Conservation (phyloP, 1,284 basidiomycete genomes). For the Lignosus rhinocerotis region DNA sequence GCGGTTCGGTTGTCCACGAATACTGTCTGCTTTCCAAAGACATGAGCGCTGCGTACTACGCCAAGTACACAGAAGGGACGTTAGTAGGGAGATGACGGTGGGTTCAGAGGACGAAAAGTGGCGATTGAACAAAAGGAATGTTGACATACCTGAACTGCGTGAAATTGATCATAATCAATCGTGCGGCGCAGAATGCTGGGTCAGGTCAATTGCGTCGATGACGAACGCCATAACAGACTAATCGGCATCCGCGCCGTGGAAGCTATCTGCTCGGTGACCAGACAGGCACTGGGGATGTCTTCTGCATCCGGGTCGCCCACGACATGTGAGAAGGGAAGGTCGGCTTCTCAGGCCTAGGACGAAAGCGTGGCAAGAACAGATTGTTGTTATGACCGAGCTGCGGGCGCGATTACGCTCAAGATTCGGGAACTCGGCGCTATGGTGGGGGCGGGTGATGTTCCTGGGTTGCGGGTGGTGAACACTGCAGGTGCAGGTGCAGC, state of each 20-base stretch:
- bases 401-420: slow-evolving; percentile 1
- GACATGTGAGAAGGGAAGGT: slow-evolving; percentile 13
- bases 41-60: no score
- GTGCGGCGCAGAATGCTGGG: background rate
- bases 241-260: slow-evolving; percentile 4
- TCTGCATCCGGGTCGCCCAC: slow-evolving; percentile 5
- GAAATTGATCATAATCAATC: no score
- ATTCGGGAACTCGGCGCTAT: slow-evolving; percentile 2
- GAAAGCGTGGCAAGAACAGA: slow-evolving; percentile 5
- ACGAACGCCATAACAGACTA: background rate
- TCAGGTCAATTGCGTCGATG: background rate
- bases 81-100: background rate
- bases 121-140: background rate
- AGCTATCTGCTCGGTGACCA: slow-evolving; percentile 2
- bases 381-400: slow-evolving; percentile 3
- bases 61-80: no score
- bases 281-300: slow-evolving; percentile 5
- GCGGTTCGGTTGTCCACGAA: no score
- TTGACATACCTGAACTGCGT: no score
- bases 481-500: background rate
- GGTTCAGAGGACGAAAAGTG: background rate
- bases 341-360: background rate
- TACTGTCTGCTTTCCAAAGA: no score
- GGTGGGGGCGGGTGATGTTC: slow-evolving; percentile 11
- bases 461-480: slow-evolving; percentile 3